Base-by-base conservation (phyloP, 495 filamentous ascomycete genomes). In the Penicillium riverlandense region DNA sequence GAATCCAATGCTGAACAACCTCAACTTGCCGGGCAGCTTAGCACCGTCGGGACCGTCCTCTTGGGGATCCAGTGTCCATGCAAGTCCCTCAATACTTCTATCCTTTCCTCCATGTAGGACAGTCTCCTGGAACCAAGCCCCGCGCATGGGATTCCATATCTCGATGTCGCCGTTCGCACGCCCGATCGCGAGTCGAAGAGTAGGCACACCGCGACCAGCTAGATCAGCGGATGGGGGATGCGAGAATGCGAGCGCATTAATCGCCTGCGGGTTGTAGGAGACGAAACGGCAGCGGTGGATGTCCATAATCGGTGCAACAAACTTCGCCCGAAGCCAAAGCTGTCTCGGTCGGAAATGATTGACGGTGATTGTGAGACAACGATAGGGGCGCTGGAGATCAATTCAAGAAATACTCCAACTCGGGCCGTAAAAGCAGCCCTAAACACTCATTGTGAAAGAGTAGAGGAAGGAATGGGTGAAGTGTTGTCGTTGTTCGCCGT, bases 201-300 rank as follows among this genome's bases (percentile, higher is more conserved):
- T 83, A 28, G 67, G 61, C 4, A 79, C 72, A 44, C 74, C 71
- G 44, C 70, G 72, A 41, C 70, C 65, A 15, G 69, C 56, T 41
- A 66, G 58, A 38, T 70, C 68, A 22, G 74, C 74, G 38, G 80
- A 74, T 10, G 80, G 78, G 9, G 83, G 72, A 55, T 96, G 88
- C 0, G 94, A 95, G 65, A 99, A 97, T 44, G 90, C 88, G 54
- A 96, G 76, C 35, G 88, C 83, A 67, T 94, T 96, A 59, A 99
- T 96, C 27, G 89, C 85, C 33, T 91, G 86, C 3, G 89, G 81
- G 42, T 88, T 90, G 59, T 90, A 97, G n/a, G 85, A 85, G 35
- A 99, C 85, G 70, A 97, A 99, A 54, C 92, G 88, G 54, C 90
- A 95, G 58, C 92, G 86, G 69, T 99, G 94, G 55, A 97, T 84